These are phyloP conservation scores for Blastomyces emzantsi DNA, from an alignment of 2,329 filamentous ascomycete species.

Conservation along the genomic window DNA sequence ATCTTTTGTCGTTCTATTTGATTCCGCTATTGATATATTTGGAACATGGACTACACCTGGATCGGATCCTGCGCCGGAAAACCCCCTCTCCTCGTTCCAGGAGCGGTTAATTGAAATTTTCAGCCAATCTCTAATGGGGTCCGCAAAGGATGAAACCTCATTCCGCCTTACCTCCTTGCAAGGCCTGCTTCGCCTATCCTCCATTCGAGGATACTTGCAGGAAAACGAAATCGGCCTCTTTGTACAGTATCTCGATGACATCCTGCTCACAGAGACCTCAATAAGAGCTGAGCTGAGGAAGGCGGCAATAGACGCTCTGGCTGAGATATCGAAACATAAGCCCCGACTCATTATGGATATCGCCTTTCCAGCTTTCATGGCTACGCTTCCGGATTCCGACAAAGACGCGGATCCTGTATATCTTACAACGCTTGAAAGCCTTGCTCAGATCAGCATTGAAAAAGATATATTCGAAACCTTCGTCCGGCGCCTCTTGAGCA, in stretches of 20 bases:
- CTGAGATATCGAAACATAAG: constrained; percentile 54
- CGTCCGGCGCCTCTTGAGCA: constrained; percentile 54
- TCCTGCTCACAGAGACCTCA: constrained; percentile 51
- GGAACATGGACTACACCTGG: constrained; percentile 46
- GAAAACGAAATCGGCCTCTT: constrained; percentile 46
- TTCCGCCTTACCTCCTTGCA: constrained; percentile 42
- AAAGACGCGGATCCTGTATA: constrained; percentile 41
- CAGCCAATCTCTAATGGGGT: constrained; percentile 45
- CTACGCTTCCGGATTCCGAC: constrained; percentile 51
- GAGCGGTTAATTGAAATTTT: constrained; percentile 48
- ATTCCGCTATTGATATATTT: constrained; percentile 49
- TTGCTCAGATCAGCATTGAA: constrained; percentile 56
- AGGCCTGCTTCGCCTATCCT: constrained; percentile 40
- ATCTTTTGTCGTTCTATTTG: constrained; percentile 49
- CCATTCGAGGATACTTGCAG: constrained; percentile 39
- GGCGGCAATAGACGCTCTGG: constrained; percentile 49
- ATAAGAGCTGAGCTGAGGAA: constrained; percentile 50
- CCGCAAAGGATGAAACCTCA: constrained; percentile 43
- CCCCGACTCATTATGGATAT: constrained; percentile 55
- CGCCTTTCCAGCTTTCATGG: constrained; percentile 57
- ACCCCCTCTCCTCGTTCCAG: constrained; percentile 41
- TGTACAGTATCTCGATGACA: constrained; percentile 51
- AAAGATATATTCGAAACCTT: constrained; percentile 56
- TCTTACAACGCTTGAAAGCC: constrained; percentile 49
- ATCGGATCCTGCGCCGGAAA: constrained; percentile 26